Conservation (phyloP, 352 stramenopile species). For the Globisporangium perplexum region DNA sequence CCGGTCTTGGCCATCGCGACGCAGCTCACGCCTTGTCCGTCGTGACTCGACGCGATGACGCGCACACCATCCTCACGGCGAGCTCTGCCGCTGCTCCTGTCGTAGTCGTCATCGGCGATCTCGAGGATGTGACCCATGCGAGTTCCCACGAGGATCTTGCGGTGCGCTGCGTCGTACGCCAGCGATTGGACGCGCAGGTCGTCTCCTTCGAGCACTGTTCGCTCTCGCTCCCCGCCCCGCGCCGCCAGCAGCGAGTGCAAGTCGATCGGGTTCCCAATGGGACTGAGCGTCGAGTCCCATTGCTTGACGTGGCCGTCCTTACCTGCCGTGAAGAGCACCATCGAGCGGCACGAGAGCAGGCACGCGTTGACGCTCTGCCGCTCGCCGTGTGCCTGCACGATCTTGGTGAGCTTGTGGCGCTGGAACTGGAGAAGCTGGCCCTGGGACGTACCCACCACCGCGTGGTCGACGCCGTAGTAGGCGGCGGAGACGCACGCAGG, state of each 20-base stretch:
- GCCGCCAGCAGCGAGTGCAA: constrained; percentile 28
- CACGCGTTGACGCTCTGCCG: constrained; percentile 51
- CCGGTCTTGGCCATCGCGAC: constrained; percentile 24
- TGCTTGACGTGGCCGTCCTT: constrained; percentile 76
- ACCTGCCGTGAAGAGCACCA: constrained; percentile 71
- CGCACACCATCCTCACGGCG: constrained; percentile 3
- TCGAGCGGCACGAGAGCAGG: constrained; percentile 52
- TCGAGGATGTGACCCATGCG: constrained; percentile 50
- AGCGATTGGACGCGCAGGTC: constrained; percentile 70
- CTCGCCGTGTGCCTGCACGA: constrained; percentile 53
- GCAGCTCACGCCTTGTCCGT: constrained; percentile 12
- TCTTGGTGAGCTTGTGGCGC: constrained; percentile 38
- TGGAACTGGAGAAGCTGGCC: constrained; percentile 73
- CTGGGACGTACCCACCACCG: constrained; percentile 53
- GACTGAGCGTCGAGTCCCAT: constrained; percentile 72
- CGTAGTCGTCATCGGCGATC: constrained; percentile 24
- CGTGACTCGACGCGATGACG: constrained; percentile 51
- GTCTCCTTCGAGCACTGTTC: constrained; percentile 27
- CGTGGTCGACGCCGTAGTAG: constrained; percentile 51
- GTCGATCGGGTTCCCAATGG: constrained; percentile 66
- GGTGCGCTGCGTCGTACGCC: constrained; percentile 45
- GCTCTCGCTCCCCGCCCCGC: not conserved
- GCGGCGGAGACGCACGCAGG: constrained; percentile 40
- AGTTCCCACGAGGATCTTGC: constrained; percentile 56
- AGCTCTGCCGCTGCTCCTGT: not conserved